phyloP scores from a whole-genome alignment of 192 early-diverging fungal genomes.

The Phycomyces nitens region DNA sequence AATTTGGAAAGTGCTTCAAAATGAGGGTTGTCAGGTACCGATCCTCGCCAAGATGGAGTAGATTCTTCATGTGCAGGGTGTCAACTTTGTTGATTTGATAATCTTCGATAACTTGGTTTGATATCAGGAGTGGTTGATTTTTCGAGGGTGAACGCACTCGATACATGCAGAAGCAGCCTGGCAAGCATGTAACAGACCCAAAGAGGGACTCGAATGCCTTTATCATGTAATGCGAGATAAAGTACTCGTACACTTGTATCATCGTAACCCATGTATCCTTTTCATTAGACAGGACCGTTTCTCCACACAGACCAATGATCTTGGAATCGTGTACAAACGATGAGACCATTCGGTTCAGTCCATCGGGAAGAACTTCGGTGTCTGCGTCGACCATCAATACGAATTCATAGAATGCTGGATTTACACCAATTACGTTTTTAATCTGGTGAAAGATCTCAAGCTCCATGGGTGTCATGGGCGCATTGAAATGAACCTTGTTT shows the following conservation, averaged over 20 bases:
- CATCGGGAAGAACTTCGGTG: slow-evolving; percentile 76
- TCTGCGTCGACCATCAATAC: slow-evolving; percentile 77
- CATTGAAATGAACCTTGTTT: slow-evolving; percentile 71
- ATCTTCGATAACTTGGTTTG: slow-evolving; percentile 84
- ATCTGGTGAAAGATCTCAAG: slow-evolving; percentile 80
- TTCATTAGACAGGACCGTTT: slow-evolving; percentile 90
- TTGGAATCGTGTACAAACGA: slow-evolving; percentile 66
- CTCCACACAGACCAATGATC: slow-evolving; percentile 93
- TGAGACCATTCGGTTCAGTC: slow-evolving; percentile 83
- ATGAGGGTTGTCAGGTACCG: slow-evolving; percentile 91
- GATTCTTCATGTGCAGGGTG: slow-evolving; percentile 97
- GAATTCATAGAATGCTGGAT: slow-evolving; percentile 77
- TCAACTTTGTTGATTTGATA: slow-evolving; percentile 94
- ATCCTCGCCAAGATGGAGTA: slow-evolving; percentile 97
- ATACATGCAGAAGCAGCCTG: slow-evolving; percentile 99
- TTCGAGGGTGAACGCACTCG: slow-evolving; percentile 84
- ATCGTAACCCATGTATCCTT: slow-evolving; percentile 91
- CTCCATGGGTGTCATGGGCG: slow-evolving; percentile 73
- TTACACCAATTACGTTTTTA: slow-evolving; percentile 84
- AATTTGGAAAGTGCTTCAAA: slow-evolving; percentile 96
- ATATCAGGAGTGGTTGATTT: slow-evolving; percentile 84
- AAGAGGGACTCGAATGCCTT: slow-evolving; percentile 98
- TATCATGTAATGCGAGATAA: slow-evolving; percentile 91
- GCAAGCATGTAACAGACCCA: slow-evolving; percentile 93
- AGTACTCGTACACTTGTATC: slow-evolving; percentile 99